Evolutionary conservation across 805 yeast species (phyloP), one percentile per base, ranked within the genome.

Genomic region (Tetrapisispora fleetii): DNA sequence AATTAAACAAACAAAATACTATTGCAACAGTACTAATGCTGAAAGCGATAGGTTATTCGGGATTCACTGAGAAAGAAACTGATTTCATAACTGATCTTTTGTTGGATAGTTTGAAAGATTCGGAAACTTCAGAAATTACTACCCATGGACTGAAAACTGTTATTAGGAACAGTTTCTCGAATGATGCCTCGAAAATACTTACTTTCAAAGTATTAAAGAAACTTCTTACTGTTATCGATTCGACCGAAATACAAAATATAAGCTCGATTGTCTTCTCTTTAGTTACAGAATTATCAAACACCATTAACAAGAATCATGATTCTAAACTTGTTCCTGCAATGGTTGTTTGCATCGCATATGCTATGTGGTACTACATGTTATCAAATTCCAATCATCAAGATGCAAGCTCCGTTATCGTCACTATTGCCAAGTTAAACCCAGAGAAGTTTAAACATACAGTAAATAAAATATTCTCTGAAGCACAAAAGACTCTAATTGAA

Each of bases 121-220:
- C 67, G 3, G 70, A 65, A n/a, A 59, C 64, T 9, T 55, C 71
- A 9, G 61, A 70, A 0, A 66, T 78, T 10, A 69, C 77, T 0
- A 68, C 81, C 13, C 89, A 82, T 53, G 81, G 93, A 16, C 69
- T 83, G 45, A 81, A 75, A 55, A 71, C 81, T 0, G 66, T 86
- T 40, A 69, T 83, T 38, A 48, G 61, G 3, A 61, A 58, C 7
- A 18, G 45, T 17, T 30, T 37, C 4, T 54, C 55, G 0, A 49
- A 58, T 2, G 53, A 56, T 4, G 62, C 70, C 4, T 67, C 74
- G 8, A 63, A 68, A 4, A 48, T 55, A 4, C 60, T 76, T 1
- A 65, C 81, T 37, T 71, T 72, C 48, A 65, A 64, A 16, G 58
- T 79, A 28, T 62, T 84, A 2, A 76, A 80, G 9, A 65, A 66